A percentile compares a stretch with the other conserved stretches of the same genome.
phyloP scores from a whole-genome alignment of 2,329 filamentous ascomycete species.

The Huntiella moniliformis region DNA sequence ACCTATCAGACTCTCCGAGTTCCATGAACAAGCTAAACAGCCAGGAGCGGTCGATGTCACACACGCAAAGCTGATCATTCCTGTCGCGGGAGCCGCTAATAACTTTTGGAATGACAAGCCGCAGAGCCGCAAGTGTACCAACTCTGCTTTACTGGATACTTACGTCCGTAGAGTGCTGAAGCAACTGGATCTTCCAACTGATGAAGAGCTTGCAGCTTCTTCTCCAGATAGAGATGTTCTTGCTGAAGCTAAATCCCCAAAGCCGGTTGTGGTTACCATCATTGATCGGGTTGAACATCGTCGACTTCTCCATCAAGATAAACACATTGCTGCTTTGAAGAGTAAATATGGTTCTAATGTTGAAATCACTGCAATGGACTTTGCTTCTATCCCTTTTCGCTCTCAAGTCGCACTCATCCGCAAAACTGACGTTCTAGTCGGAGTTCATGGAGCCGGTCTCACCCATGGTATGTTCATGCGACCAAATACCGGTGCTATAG shows the following conservation, averaged over 20 bases:
- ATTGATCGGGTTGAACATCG: constrained; percentile 19
- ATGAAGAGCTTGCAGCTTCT: background rate
- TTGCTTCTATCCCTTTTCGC: constrained; percentile 20
- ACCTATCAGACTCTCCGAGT: constrained; percentile 17
- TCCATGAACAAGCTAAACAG: constrained; percentile 4
- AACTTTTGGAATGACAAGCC: constrained; percentile 19
- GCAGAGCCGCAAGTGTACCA: constrained; percentile 16
- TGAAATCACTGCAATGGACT: constrained; percentile 20
- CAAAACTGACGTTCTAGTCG: constrained; percentile 24
- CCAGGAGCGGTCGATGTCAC: constrained; percentile 2
- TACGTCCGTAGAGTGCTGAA: constrained; percentile 19
- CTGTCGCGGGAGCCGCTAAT: constrained; percentile 23
- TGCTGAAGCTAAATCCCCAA: constrained; percentile 9
- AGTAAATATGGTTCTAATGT: constrained; percentile 12
- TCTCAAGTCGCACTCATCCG: constrained; percentile 20
- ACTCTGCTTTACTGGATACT: constrained; percentile 18
- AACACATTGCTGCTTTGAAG: constrained; percentile 16
- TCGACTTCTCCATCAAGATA: constrained; percentile 17
- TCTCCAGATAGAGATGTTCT: background rate
- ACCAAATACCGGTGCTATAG: constrained; percentile 17
- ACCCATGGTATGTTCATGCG: constrained; percentile 25
- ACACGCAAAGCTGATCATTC: constrained; percentile 20
- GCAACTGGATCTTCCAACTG: constrained; percentile 15
- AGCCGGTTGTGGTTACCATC: constrained; percentile 18
- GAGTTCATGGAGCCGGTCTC: constrained; percentile 26